Percentiles rank a stretch among this genome's conserved stretches.
Evolutionary conservation across 306 rosid species (phyloP).

Genomic region (Benincasa hispida): DNA sequence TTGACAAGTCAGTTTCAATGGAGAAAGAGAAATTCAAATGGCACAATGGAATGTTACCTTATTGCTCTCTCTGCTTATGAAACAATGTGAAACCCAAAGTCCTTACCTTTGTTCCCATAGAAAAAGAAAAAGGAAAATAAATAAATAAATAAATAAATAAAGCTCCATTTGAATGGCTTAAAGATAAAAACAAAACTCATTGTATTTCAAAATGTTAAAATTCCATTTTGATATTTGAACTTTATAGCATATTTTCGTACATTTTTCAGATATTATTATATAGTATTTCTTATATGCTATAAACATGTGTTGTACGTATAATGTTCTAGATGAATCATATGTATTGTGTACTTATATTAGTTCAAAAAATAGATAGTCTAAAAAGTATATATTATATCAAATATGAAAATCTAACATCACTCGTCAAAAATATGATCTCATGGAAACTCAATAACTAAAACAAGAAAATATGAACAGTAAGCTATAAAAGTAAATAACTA

Average conservation of each 20-base stretch:
- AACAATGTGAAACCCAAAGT: background rate
- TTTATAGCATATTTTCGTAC: background rate
- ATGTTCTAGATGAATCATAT: background rate
- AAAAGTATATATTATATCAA: background rate
- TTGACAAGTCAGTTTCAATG: constrained; percentile 1
- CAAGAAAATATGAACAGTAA: too few species aligned
- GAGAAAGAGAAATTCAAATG: background rate
- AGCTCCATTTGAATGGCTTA: background rate
- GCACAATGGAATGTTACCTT: constrained; percentile 3
- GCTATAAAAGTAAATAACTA: background rate
- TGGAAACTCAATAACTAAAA: background rate
- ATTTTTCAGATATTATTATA: background rate
- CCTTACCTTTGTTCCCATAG: background rate
- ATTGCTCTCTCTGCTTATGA: background rate
- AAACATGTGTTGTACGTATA: background rate
- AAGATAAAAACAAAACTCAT: background rate
- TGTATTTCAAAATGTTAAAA: background rate
- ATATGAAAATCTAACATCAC: background rate
- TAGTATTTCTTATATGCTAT: too few species aligned
- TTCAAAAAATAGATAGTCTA: background rate
- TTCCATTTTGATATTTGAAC: background rate
- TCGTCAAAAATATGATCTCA: background rate
- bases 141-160: background rate
- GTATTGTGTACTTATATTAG: background rate
- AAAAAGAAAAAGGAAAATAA: background rate